Evolutionary conservation across 768 basidiomycete species (phyloP).

Genomic region (Sporobolomyces pararoseus): DNA sequence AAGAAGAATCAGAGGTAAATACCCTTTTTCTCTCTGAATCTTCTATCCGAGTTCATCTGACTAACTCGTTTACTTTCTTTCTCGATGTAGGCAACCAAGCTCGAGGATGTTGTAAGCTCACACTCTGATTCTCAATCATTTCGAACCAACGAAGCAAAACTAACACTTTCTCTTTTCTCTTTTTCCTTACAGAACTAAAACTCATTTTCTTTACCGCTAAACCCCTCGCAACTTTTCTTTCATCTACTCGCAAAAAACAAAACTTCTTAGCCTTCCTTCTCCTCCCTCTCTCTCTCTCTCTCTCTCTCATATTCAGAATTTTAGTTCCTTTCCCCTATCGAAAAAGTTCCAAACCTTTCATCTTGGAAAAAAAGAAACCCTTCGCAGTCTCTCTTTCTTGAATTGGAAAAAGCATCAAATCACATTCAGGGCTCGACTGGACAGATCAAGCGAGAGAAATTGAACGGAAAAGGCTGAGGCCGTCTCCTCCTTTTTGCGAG

Average conservation of each 20-base stretch:
- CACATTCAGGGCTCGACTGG: too few species aligned
- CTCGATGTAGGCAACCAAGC: background rate
- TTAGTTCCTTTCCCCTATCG: background rate
- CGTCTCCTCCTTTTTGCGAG: too few species aligned
- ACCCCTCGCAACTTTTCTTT: background rate
- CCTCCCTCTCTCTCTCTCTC: too few species aligned
- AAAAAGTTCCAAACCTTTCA: too few species aligned
- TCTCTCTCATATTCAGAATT: background rate
- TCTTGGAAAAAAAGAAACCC: too few species aligned
- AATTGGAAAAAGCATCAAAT: too few species aligned
- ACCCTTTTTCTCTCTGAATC: background rate
- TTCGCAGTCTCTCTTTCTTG: too few species aligned
- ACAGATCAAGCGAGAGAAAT: too few species aligned
- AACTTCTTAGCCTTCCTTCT: background rate
- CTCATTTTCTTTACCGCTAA: background rate
- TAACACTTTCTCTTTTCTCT: background rate
- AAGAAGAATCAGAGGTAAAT: conserved; percentile 5
- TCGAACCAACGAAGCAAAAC: background rate
- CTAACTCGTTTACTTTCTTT: too few species aligned
- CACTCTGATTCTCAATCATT: background rate
- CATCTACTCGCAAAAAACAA: background rate
- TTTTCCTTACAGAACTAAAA: too few species aligned
- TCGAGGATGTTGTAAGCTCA: conserved; percentile 32
- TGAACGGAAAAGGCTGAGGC: too few species aligned
- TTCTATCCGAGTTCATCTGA: background rate